Evolutionary conservation across 371 early-diverging fungal species (phyloP).

Genomic region (Mucor piriformis): DNA sequence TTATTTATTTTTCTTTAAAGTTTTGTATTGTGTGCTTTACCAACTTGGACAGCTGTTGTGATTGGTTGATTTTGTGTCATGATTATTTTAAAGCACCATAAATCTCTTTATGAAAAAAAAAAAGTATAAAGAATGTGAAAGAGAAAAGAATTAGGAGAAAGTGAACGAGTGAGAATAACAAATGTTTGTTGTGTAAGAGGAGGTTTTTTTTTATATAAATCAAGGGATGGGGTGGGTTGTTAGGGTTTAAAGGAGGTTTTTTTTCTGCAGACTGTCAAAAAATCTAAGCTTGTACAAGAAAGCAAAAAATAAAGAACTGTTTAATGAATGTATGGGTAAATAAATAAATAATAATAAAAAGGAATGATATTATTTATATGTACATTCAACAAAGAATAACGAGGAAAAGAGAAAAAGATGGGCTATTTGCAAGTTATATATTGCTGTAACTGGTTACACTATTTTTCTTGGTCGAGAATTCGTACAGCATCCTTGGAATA

Average conservation of each 20-base stretch:
- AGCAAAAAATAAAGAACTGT: background rate
- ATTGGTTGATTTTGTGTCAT: slow-evolving; percentile 7
- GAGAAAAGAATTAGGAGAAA: background rate
- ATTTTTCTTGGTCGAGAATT: slow-evolving; percentile 37
- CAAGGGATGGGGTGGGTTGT: slow-evolving; percentile 2
- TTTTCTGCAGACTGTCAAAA: slow-evolving; percentile 4
- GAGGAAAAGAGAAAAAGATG: background rate
- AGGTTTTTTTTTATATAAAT: background rate
- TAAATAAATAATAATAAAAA: background rate
- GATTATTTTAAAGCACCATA: slow-evolving; percentile 5
- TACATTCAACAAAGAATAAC: no score
- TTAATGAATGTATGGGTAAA: no score
- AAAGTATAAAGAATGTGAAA: background rate
- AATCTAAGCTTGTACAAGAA: background rate
- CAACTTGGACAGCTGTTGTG: slow-evolving; percentile 23
- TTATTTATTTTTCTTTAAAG: background rate
- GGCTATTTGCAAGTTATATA: background rate
- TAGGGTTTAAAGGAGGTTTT: slow-evolving; percentile 5
- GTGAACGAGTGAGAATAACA: background rate
- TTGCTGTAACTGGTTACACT: slow-evolving; percentile 5
- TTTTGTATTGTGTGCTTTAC: slow-evolving; percentile 2
- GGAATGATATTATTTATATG: background rate
- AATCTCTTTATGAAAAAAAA: background rate
- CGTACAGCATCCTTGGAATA: slow-evolving; percentile 79
- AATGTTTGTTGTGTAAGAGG: background rate